These are phyloP conservation scores for Macadamia tetraphylla DNA, from an alignment of 164 flowering plant species.

Conservation along the genomic window DNA sequence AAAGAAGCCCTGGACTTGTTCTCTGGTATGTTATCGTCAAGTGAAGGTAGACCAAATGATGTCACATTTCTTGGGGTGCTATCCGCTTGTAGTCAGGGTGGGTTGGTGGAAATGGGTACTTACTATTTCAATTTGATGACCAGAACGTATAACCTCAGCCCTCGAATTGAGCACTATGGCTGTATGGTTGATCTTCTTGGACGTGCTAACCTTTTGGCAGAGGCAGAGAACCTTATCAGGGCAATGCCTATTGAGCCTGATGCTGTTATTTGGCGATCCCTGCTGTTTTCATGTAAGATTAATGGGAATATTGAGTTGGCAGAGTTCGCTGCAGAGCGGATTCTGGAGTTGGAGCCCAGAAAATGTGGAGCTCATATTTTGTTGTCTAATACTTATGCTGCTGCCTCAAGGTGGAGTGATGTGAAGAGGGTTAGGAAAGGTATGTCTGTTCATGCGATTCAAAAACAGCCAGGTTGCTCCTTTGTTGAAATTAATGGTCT, in stretches of 20 bases:
- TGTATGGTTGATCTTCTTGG: constrained; percentile 39
- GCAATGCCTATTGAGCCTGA: constrained; percentile 31
- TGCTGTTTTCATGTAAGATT: constrained; percentile 27
- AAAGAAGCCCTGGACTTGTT: constrained; percentile 23
- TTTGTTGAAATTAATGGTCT: constrained; percentile 28
- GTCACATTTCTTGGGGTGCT: constrained; percentile 32
- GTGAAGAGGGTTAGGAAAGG: constrained; percentile 25
- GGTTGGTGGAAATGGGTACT: constrained; percentile 26
- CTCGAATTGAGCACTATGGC: constrained; percentile 28
- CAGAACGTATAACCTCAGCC: constrained; percentile 20
- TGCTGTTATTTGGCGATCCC: constrained; percentile 31
- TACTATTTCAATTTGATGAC: constrained; percentile 22
- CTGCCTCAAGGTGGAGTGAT: constrained; percentile 29
- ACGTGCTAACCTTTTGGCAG: constrained; percentile 27
- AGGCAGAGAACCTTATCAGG: constrained; percentile 22
- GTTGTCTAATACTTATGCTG: constrained; percentile 28
- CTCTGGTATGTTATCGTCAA: constrained; percentile 17
- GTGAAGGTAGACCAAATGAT: constrained; percentile 27
- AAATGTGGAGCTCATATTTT: constrained; percentile 26
- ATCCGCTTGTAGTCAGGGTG: constrained; percentile 37
- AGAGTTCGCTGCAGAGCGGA: constrained; percentile 22
- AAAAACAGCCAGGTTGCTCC: constrained; percentile 29
- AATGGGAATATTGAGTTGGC: constrained; percentile 23
- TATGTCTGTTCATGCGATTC: constrained; percentile 19
- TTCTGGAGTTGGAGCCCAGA: constrained; percentile 28